A percentile compares a stretch with the other conserved stretches of the same genome.
These are phyloP conservation scores for Lactarius indigo DNA, from an alignment of 768 basidiomycete species.

Conservation along the genomic window DNA sequence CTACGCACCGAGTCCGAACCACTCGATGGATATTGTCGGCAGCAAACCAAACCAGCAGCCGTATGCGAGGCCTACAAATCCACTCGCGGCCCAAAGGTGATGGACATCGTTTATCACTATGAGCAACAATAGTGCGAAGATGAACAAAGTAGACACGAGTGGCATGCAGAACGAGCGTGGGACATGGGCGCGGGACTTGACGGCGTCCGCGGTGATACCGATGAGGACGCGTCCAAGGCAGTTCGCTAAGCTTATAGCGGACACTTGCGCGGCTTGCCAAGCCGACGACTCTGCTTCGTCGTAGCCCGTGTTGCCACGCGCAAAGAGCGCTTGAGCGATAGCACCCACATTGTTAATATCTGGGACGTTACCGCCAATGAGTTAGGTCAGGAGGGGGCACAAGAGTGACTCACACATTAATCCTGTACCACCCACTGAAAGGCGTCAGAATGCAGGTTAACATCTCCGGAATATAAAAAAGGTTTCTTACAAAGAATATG, in stretches of 20 bases:
- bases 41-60: conserved; percentile 70
- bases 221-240: conserved; percentile 74
- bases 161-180: conserved; percentile 71
- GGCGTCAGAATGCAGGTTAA: not conserved
- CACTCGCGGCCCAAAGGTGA: conserved; percentile 62
- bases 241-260: conserved; percentile 76
- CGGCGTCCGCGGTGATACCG: conserved; percentile 66
- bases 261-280: conserved; percentile 85
- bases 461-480: not conserved
- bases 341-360: conserved; percentile 88
- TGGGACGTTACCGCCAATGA: conserved; percentile 29
- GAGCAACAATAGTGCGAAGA: conserved; percentile 66
- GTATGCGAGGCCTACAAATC: conserved; percentile 60
- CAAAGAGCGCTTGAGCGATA: conserved; percentile 65
- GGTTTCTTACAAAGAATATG: conserved; percentile 51
- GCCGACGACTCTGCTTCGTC: conserved; percentile 63
- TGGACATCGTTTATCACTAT: conserved; percentile 52
- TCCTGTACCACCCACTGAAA: conserved; percentile 65
- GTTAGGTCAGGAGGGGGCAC: not conserved
- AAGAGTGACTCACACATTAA: conserved; percentile 57
- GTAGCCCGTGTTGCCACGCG: conserved; percentile 55
- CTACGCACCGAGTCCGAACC: conserved; percentile 80
- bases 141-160: conserved; percentile 62
- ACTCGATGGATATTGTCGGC: conserved; percentile 79
- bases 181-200: conserved; percentile 50